Percentiles rank a stretch among this genome's conserved stretches.
Conservation (phyloP, 805 yeast species). For the Starmerella khaoyaiensis region DNA sequence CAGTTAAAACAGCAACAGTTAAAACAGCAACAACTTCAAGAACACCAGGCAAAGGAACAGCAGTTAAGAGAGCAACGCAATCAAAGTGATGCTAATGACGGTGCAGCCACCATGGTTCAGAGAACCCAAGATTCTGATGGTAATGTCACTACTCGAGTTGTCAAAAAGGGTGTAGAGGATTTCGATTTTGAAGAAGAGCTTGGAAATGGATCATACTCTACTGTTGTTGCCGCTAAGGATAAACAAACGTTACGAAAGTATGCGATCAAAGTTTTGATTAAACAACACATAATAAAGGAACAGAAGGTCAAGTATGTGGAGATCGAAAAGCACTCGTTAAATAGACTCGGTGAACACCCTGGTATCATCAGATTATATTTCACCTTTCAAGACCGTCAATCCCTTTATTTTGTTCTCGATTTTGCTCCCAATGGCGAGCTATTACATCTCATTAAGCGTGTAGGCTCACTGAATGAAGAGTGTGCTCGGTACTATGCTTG, state of each 20-base stretch:
- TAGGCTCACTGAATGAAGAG: conserved; percentile 61
- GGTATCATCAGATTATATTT: conserved; percentile 85
- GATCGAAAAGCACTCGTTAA: conserved; percentile 82
- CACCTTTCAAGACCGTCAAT: conserved; percentile 85
- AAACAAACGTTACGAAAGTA: conserved; percentile 57
- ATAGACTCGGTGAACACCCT: conserved; percentile 80
- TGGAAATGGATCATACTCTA: conserved; percentile 94
- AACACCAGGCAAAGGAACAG: not conserved
- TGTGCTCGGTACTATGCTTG: conserved; percentile 70
- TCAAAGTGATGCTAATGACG: conserved; percentile 4
- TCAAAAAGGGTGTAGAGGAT: conserved; percentile 54
- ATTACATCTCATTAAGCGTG: conserved; percentile 48
- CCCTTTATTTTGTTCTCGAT: conserved; percentile 82
- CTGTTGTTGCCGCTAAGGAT: conserved; percentile 80
- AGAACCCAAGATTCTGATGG: conserved; percentile 29
- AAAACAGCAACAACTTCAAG: not conserved
- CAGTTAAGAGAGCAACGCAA: not conserved
- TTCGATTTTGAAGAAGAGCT: conserved; percentile 77
- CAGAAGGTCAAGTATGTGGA: conserved; percentile 91
- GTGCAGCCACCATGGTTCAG: conserved; percentile 20
- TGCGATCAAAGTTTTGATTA: conserved; percentile 85
- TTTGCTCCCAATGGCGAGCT: conserved; percentile 94
- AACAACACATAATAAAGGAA: conserved; percentile 85
- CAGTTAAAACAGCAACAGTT: not conserved
- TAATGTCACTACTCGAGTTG: conserved; percentile 38